Evolutionary conservation across 139 green algal species (phyloP).

Genomic region (Trebouxia sp.): DNA sequence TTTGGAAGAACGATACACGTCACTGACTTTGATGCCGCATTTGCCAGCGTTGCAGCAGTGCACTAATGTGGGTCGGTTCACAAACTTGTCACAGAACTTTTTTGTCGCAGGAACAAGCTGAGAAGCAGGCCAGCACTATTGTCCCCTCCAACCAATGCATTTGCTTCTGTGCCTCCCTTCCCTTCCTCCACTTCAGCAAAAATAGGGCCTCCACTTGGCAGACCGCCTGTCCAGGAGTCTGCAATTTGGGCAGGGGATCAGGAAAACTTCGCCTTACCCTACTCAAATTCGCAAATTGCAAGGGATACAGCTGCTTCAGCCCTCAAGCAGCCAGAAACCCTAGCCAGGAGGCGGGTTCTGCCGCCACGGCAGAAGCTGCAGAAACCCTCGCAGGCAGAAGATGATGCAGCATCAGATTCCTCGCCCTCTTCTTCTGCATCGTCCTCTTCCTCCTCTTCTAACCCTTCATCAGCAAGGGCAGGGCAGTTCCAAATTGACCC

Average conservation of each 20-base stretch:
- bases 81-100: neutral
- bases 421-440: neutral
- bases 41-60: no score
- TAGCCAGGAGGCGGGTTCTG: conserved; percentile 17
- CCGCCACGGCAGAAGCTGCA: neutral
- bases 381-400: neutral
- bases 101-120: neutral
- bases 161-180: no score
- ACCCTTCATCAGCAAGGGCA: neutral
- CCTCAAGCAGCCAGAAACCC: neutral
- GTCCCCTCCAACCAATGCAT: conserved; percentile 14
- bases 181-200: no score
- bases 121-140: neutral
- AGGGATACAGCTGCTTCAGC: neutral
- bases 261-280: neutral
- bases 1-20: no score
- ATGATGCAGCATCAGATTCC: neutral
- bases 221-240: neutral
- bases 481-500: no score
- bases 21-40: no score
- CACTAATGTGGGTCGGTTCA: no score
- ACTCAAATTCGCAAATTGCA: neutral
- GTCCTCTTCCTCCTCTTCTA: neutral
- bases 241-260: neutral
- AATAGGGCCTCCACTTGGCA: neutral